A percentile compares a stretch with the other conserved stretches of the same genome.
These are phyloP conservation scores for Hypoxylon sp. DNA, from an alignment of 2,329 filamentous ascomycete genomes.

Conservation along the genomic window DNA sequence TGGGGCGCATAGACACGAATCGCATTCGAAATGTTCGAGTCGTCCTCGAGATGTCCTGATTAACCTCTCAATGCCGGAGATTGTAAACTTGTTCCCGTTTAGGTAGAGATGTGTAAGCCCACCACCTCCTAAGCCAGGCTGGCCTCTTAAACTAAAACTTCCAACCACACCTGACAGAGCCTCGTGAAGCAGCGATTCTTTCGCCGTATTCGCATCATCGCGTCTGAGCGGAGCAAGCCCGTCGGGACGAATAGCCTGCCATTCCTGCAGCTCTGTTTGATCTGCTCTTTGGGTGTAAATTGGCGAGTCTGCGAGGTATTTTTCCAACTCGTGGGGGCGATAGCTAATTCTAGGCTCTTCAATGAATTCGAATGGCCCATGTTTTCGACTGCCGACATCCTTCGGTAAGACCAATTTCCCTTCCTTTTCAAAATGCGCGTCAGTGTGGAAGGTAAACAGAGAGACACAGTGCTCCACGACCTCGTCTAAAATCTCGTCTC, in stretches of 20 bases:
- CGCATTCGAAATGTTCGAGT: constrained; percentile 66
- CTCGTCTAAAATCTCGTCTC: constrained; percentile 57
- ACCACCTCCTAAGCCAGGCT: constrained; percentile 45
- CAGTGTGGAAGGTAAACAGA: constrained; percentile 51
- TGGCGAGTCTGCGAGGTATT: constrained; percentile 64
- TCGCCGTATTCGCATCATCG: constrained; percentile 53
- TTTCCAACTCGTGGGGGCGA: constrained; percentile 59
- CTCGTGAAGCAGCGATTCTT: constrained; percentile 48
- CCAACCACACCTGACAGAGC: constrained; percentile 24
- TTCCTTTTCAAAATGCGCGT: constrained; percentile 59
- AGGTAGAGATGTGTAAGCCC: constrained; percentile 68
- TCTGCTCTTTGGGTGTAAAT: constrained; percentile 51
- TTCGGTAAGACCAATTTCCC: constrained; percentile 56
- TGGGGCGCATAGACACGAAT: constrained; percentile 54
- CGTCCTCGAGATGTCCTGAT: constrained; percentile 59
- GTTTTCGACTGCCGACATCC: constrained; percentile 50
- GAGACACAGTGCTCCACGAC: constrained; percentile 54
- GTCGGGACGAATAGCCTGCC: constrained; percentile 52
- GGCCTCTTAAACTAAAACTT: constrained; percentile 40
- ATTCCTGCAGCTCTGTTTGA: constrained; percentile 44
- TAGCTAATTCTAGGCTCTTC: constrained; percentile 62
- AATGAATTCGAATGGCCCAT: constrained; percentile 60
- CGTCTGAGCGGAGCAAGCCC: constrained; percentile 50
- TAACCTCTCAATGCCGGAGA: constrained; percentile 58
- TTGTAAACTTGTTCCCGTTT: constrained; percentile 63